Evolutionary conservation across 768 basidiomycete genomes (phyloP), one percentile per base, ranked within the genome.

Genomic region (Neoboletus brunneissimus): DNA sequence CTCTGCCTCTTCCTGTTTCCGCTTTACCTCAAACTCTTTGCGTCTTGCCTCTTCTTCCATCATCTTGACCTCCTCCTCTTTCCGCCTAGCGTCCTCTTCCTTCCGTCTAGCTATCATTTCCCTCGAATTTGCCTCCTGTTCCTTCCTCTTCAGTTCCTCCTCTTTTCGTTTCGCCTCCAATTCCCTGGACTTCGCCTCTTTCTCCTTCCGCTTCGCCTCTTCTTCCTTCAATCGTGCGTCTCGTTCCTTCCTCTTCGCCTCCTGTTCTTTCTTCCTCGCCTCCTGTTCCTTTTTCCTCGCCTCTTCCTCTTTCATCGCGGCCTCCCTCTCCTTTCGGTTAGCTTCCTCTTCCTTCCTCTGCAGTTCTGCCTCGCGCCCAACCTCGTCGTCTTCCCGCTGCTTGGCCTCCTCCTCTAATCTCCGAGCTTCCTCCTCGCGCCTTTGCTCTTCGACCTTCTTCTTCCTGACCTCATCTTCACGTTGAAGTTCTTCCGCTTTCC

Each of bases 401-500:
- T 18, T 70, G 38, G 48, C 67, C 62, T 65, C 71, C 48, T 68
- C 72, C 41, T 68, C 70, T 25, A 60, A 46, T 31, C 51, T 63
- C 42, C 56, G 52, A 20, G 15, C 31, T 34, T 67, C 69, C 20
- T 74, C 74, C 54, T 72, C 74, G 41, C 62, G 64, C 42, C 56
- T 66, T 22, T 64, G 65, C 27, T 67, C 70, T 53, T 65, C 74
- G 31, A 64, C 31, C 23, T 22, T 52, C 55, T 59, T 68, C 44
- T 46, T 62, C 47, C 60, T 64, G n/a, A 62, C 64, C n/a, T 63
- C 67, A 12, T 70, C 70, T 56, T 72, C 68, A 2, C 65, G 64
- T 51, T 54, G 63, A 2, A 70, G 64, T 27, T 78, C 78, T 18
- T 75, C 75, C 27, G 71, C 76, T 46, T 64, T 74, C 61, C 55